phyloP scores from a whole-genome alignment of 2,329 filamentous ascomycete species.

The Periglandula ipomoeae region DNA sequence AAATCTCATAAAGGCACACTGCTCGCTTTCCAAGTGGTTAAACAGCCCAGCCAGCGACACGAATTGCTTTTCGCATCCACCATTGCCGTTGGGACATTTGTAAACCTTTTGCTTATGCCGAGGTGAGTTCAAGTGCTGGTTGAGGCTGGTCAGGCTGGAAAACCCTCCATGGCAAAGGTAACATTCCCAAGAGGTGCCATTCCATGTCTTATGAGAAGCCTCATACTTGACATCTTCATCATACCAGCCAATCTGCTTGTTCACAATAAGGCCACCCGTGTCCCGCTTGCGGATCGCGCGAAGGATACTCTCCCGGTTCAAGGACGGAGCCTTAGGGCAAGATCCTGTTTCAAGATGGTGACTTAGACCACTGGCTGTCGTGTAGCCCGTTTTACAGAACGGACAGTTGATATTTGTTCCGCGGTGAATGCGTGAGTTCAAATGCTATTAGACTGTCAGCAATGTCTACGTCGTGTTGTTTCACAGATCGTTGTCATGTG shows the following conservation, averaged over 20 bases:
- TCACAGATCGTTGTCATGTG: not conserved
- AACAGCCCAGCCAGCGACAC: constrained; percentile 28
- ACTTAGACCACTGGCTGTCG: constrained; percentile 41
- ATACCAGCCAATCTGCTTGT: constrained; percentile 37
- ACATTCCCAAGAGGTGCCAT: constrained; percentile 23
- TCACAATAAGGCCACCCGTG: constrained; percentile 36
- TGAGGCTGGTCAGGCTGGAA: constrained; percentile 22
- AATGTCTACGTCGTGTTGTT: not conserved
- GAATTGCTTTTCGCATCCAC: constrained; percentile 26
- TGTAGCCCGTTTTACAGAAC: constrained; percentile 38
- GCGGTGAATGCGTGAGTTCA: constrained; percentile 41
- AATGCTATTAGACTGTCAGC: constrained; percentile 33
- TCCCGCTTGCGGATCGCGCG: constrained; percentile 35
- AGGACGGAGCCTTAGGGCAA: constrained; percentile 32
- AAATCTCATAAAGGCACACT: constrained; percentile 29
- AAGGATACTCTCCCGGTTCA: constrained; percentile 41
- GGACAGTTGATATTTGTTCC: constrained; percentile 38
- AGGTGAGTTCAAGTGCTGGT: constrained; percentile 44
- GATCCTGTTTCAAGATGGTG: constrained; percentile 46
- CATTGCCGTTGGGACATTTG: constrained; percentile 26
- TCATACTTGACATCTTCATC: constrained; percentile 20
- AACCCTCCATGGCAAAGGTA: constrained; percentile 39
- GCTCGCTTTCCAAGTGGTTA: constrained; percentile 36
- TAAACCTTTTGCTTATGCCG: constrained; percentile 27
- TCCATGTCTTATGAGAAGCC: constrained; percentile 31